Base-by-base conservation (phyloP, 805 yeast genomes). In the Cephaloascus fragrans region DNA sequence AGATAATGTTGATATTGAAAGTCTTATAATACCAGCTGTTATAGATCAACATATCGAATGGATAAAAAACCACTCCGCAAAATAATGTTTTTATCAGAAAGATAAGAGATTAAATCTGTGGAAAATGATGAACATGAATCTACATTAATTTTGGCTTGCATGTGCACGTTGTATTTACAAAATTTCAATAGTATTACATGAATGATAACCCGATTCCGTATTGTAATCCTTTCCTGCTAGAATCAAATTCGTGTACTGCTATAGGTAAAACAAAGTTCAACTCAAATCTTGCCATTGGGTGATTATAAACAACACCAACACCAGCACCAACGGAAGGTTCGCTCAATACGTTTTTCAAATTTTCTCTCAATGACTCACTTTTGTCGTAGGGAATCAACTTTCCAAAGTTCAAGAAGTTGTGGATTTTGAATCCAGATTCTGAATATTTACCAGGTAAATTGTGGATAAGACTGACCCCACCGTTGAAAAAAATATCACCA, bases 1-100 rank as follows among this genome's bases (percentile, higher is more conserved):
- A 2, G 42, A 56, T 3, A 60, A 63, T 19, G 62, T 65, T 2
- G 94, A 83, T 44, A 84, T 90, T 41, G 97, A 90, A 59, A 73
- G 81, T 26, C 44, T 80, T 35, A 85, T 90, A 37, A 75, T 93
- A 4, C 97, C 97, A 0, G 74, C 70, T 37, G 89, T 88, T 3
- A 69, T 84, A 19, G 53, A 61, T 41, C 61, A 69, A 39, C 98
- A 90, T 56, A 54, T 62, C 4, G 47, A 50, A 3, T 86, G 93
- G 88, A 77, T 83, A 23, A 51, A 55, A 35, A 18, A 40, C 4
- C 34, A 38, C 12, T n/a, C n/a, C n/a, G 32, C 20, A 17, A 4
- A 36, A 38, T 15, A 12, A 26, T 23, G 34, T 15, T 19, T 6
- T 23, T 23, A 23, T 12, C 6, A 8, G 12, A 8, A 23, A 23